These are phyloP conservation scores for Xylaria sp. DNA, from an alignment of 2,329 filamentous ascomycete species.

Conservation along the genomic window DNA sequence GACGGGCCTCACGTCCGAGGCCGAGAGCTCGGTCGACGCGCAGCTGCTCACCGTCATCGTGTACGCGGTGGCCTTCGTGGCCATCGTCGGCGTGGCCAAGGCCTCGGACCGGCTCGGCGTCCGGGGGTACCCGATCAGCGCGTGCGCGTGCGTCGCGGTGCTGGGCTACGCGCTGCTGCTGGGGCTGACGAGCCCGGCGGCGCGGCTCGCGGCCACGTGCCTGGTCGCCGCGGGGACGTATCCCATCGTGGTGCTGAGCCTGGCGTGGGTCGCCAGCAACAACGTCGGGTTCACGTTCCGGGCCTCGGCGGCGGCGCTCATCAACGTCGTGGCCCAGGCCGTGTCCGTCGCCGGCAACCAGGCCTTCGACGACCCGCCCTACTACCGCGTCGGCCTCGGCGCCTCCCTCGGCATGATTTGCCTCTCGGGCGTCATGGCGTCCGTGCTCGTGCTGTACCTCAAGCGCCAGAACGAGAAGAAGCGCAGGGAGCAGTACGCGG, in stretches of 20 bases:
- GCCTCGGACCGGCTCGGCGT: constrained; percentile 11
- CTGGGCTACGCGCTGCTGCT: constrained; percentile 16
- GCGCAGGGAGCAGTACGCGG: constrained; percentile 1
- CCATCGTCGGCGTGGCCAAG: constrained; percentile 8
- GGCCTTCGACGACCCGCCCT: constrained; percentile 5
- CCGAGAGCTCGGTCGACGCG: neutral
- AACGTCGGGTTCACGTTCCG: constrained; percentile 17
- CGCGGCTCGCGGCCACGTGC: constrained; percentile 14
- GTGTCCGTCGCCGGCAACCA: constrained; percentile 6
- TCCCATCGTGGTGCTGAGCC: constrained; percentile 14
- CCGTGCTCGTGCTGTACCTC: neutral
- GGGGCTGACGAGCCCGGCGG: neutral
- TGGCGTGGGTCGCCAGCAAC: constrained; percentile 22
- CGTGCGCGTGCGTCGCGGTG: neutral
- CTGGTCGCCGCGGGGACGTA: constrained; percentile 14
- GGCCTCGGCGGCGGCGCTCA: constrained; percentile 1
- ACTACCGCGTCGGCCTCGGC: constrained; percentile 6
- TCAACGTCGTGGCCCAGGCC: constrained; percentile 14
- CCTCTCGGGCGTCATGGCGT: constrained; percentile 9
- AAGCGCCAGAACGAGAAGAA: constrained; percentile 10
- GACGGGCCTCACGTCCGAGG: neutral
- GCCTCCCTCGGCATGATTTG: constrained; percentile 7
- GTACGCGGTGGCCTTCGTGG: constrained; percentile 17
- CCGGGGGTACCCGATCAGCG: constrained; percentile 9
- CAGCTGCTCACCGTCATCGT: constrained; percentile 22